Base-by-base conservation (phyloP, 192 early-diverging fungal genomes). In the Entomortierella lignicola region DNA sequence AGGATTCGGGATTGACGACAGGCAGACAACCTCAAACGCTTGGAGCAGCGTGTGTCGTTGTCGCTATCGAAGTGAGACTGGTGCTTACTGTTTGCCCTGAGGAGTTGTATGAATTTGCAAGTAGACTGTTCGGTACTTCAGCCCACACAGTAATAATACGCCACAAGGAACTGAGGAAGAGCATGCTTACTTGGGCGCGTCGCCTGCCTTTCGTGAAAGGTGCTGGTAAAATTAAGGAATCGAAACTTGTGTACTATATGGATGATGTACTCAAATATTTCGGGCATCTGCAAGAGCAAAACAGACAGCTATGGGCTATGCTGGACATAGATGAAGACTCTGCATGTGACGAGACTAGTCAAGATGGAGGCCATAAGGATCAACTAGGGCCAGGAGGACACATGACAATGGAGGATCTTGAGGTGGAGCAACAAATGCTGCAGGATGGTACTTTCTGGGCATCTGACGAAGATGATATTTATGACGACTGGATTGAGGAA, bases 261-360 rank as follows among this genome's bases (percentile, higher is more conserved):
- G 73, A 64, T 17, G 73, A 77, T 25, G 61, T 77, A 26, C 26
- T 77, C 32, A 50, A 51, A 21, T 57, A 69, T 18, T 77, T 69
- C 69, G 65, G 66, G 4, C 66, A 60, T 34, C 30, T 77, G 11
- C 26, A 77, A 1, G 54, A 67, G 18, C 42, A 68, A 13, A 77
- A 69, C 32, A n/a, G 23, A 25, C 27, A n/a, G 23, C 37, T 68
- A 5, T 68, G 66, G 66, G 39, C 29, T 5, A 7, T 44, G 27
- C 25, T 77, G 10, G 66, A 77, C 43, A 55, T 20, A 50, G 29
- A 62, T 18, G 60, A 62, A 26, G 58, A 17, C n/a, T 5, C 39
- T 20, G 2, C 34, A 17, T 18, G 23, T n/a, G 63, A 52, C 25
- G 8, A 27, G 18, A 20, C n/a, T 13, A 13, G 11, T 0, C 30